Percentiles rank a stretch among this genome's conserved stretches.
These are phyloP conservation scores for Cercospora sojina DNA, from an alignment of 2,329 filamentous ascomycete species.

Conservation along the genomic window DNA sequence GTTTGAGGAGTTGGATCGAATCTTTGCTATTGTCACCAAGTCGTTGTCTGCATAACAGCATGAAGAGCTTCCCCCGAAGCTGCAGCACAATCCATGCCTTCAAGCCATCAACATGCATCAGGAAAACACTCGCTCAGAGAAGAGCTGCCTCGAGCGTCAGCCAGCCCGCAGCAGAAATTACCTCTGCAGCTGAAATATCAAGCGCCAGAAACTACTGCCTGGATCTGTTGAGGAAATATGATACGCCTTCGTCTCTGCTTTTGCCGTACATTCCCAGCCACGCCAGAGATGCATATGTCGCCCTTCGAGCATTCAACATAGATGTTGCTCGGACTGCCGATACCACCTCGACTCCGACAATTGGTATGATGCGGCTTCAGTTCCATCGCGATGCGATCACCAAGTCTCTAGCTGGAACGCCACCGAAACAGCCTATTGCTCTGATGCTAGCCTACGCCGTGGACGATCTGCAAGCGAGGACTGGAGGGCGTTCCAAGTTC, in stretches of 20 bases:
- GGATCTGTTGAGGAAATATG: conserved; percentile 69
- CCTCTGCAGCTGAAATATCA: conserved; percentile 48
- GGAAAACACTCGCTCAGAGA: conserved; percentile 7
- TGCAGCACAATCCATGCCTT: neutral
- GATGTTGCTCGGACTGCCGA: conserved; percentile 89
- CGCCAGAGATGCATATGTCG: conserved; percentile 79
- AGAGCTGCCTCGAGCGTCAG: conserved; percentile 27
- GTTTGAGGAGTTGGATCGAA: neutral
- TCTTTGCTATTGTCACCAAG: neutral
- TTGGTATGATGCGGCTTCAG: conserved; percentile 85
- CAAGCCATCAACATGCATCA: conserved; percentile 4
- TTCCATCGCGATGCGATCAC: conserved; percentile 90
- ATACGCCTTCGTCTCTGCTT: conserved; percentile 83
- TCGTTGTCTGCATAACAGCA: neutral
- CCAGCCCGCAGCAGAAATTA: conserved; percentile 28
- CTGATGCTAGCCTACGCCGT: conserved; percentile 76
- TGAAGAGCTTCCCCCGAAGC: conserved; percentile 14
- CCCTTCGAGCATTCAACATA: conserved; percentile 87
- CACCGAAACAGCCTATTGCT: conserved; percentile 88
- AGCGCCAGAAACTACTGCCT: conserved; percentile 59
- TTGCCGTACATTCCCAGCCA: conserved; percentile 77
- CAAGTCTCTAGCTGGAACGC: conserved; percentile 71
- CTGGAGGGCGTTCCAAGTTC: conserved; percentile 50
- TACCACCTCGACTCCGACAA: conserved; percentile 79
- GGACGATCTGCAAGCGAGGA: conserved; percentile 53